These are phyloP conservation scores for Russula vinacea DNA, from an alignment of 768 basidiomycete genomes.

Conservation along the genomic window DNA sequence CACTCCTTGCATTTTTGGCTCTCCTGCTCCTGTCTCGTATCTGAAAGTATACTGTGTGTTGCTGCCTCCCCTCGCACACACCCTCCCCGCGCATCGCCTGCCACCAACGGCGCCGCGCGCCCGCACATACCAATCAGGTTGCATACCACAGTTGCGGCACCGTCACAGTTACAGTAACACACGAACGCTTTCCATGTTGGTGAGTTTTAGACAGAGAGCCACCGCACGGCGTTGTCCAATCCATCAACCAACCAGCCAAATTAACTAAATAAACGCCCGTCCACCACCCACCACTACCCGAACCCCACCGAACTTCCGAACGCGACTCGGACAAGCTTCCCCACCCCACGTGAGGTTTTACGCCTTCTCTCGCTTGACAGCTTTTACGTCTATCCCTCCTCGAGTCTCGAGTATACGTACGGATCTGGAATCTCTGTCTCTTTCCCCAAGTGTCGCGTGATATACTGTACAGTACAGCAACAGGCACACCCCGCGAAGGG, in stretches of 20 bases:
- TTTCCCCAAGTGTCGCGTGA: neutral
- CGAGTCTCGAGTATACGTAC: neutral
- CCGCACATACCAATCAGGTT: slow-evolving; percentile 6
- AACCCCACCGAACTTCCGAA: neutral
- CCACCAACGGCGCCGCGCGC: slow-evolving; percentile 15
- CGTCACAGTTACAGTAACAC: neutral
- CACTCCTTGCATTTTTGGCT: neutral
- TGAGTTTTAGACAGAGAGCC: neutral
- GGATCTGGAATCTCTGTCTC: neutral
- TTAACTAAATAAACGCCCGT: neutral
- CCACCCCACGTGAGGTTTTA: neutral
- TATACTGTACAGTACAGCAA: neutral
- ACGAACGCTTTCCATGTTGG: neutral
- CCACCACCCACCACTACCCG: neutral
- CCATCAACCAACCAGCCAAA: neutral
- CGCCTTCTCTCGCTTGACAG: neutral
- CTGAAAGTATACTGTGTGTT: neutral
- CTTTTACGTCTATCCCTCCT: neutral
- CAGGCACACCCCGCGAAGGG: neutral
- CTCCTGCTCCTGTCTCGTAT: slow-evolving; percentile 20
- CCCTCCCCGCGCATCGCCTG: slow-evolving; percentile 23
- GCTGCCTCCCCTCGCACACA: slow-evolving; percentile 10
- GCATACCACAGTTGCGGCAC: slow-evolving; percentile 6
- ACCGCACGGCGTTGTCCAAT: neutral
- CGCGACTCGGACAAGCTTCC: neutral